phyloP scores from a whole-genome alignment of 164 flowering plant species.

The Paratinospora sagittata region DNA sequence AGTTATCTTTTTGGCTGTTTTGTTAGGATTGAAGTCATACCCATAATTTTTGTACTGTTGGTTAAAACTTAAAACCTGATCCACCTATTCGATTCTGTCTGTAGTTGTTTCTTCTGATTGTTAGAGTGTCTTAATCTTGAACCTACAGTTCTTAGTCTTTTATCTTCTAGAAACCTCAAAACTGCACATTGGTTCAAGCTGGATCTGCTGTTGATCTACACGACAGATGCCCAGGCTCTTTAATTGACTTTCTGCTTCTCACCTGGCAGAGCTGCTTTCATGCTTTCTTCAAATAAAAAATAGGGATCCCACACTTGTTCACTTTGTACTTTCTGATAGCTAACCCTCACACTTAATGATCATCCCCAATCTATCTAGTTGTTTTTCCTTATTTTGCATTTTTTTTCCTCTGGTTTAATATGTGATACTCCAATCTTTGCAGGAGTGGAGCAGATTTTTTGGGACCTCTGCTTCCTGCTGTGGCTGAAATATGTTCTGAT shows the following conservation, averaged over 20 bases:
- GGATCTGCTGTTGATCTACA: neutral
- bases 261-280: neutral
- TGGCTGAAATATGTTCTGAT: constrained; percentile 96
- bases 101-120: neutral
- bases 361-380: neutral
- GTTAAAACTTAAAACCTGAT: neutral
- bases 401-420: constrained; percentile 4
- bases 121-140: neutral
- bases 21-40: neutral
- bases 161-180: neutral
- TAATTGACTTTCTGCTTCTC: neutral
- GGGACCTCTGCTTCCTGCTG: constrained; percentile 99
- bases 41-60: neutral
- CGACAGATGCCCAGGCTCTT: neutral
- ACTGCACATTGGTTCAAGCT: neutral
- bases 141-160: neutral
- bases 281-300: neutral
- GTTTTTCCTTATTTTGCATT: neutral
- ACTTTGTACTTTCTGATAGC: neutral
- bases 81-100: neutral
- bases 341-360: neutral
- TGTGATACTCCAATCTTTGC: constrained; percentile 24
- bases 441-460: constrained; percentile 99
- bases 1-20: neutral
- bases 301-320: neutral